Percentiles rank a stretch among this genome's conserved stretches.
phyloP scores from a whole-genome alignment of 1,139 yeast species.

The Protomyces pachydermus region DNA sequence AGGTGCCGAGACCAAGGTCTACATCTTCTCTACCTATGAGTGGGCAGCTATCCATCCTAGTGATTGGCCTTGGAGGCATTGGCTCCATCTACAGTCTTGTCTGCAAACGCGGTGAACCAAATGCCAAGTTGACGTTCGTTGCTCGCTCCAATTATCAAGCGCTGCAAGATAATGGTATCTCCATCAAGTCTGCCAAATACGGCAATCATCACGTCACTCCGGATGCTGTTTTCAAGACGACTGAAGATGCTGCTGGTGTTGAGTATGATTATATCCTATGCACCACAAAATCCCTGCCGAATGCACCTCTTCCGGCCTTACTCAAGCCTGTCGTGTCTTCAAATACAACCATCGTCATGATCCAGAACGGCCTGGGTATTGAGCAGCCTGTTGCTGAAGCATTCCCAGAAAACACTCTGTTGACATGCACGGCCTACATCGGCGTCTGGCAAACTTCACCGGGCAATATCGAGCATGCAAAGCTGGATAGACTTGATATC shows the following conservation, averaged over 20 bases:
- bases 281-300: constrained; percentile 70
- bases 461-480: constrained; percentile 50
- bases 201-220: constrained; percentile 42
- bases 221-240: constrained; percentile 1
- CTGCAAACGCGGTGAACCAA: neutral
- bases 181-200: constrained; percentile 58
- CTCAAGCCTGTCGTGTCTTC: constrained; percentile 48
- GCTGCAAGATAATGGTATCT: constrained; percentile 51
- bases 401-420: constrained; percentile 53
- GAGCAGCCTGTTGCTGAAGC: constrained; percentile 55
- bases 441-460: constrained; percentile 54
- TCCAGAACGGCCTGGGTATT: constrained; percentile 72
- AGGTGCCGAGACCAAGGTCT: too few species aligned
- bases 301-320: constrained; percentile 54
- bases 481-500: constrained; percentile 49
- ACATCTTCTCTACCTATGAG: neutral
- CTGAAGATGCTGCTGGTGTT: constrained; percentile 35
- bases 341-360: constrained; percentile 52
- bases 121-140: constrained; percentile 47
- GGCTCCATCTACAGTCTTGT: constrained; percentile 12
- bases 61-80: constrained; percentile 11
- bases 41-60: neutral
- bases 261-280: constrained; percentile 62
- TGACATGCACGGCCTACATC: constrained; percentile 66
- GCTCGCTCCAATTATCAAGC: constrained; percentile 60